Percentiles rank a stretch among this genome's conserved stretches.
These are phyloP conservation scores for Gynandropsis gynandra DNA, from an alignment of 345 rosid genomes.

Conservation along the genomic window DNA sequence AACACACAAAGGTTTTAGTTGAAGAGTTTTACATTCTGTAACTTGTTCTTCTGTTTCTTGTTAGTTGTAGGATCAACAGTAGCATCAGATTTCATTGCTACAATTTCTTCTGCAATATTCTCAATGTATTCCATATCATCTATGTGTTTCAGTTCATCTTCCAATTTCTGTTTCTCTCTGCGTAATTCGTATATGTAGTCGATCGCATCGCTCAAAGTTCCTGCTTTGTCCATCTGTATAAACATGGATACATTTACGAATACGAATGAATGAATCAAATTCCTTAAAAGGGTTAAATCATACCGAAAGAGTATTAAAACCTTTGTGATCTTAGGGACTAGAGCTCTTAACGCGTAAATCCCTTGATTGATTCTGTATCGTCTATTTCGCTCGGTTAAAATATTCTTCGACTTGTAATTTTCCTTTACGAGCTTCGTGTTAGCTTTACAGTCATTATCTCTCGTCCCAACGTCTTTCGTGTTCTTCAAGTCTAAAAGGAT, in stretches of 20 bases:
- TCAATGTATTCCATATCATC: slow-evolving; percentile 33
- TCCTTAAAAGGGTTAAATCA: background rate
- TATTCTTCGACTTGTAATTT: slow-evolving; percentile 58
- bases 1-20: background rate
- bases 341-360: slow-evolving; percentile 46
- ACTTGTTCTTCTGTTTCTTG: slow-evolving; percentile 19
- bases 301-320: slow-evolving; percentile 29
- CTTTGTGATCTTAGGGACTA: slow-evolving; percentile 82
- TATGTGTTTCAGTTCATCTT: slow-evolving; percentile 50
- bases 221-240: slow-evolving; percentile 60
- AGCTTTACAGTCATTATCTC: slow-evolving; percentile 13
- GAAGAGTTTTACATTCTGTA: background rate
- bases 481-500: slow-evolving; percentile 14
- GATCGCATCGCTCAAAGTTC: slow-evolving; percentile 66
- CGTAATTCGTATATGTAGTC: slow-evolving; percentile 55
- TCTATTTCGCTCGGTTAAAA: slow-evolving; percentile 69
- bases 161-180: slow-evolving; percentile 40
- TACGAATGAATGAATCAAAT: slow-evolving; percentile 1
- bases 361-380: slow-evolving; percentile 53
- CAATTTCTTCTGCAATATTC: slow-evolving; percentile 18
- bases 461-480: slow-evolving; percentile 1
- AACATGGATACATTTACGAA: background rate
- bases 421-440: slow-evolving; percentile 28
- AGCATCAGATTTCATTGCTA: slow-evolving; percentile 18
- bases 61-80: slow-evolving; percentile 10